Percentiles rank a stretch among this genome's conserved stretches.
Conservation (phyloP, 257 asterid genomes). For the Plectranthus barbatus region DNA sequence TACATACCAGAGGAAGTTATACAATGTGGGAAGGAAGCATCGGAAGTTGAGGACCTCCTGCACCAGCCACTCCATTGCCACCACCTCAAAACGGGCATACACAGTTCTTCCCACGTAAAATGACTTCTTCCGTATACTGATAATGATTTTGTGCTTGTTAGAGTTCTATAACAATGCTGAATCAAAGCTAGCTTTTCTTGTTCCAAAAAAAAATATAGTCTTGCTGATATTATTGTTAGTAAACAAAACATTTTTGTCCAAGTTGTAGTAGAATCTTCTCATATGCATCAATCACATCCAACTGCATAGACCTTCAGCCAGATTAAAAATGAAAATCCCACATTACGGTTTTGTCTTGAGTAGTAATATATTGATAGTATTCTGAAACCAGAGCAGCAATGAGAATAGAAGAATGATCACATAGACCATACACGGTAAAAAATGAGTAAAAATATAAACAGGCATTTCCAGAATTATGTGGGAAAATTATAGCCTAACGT, state of each 20-base stretch:
- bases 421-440: neutral
- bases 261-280: neutral
- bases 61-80: slow-evolving; percentile 99
- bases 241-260: neutral
- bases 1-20: slow-evolving; percentile 79
- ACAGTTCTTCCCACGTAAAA: slow-evolving; percentile 48
- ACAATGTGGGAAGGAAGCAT: slow-evolving; percentile 79
- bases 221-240: neutral
- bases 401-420: neutral
- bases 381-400: neutral
- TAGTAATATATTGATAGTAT: too few relatives aligned
- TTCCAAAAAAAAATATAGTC: too few relatives aligned
- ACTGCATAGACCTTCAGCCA: slow-evolving; percentile 4
- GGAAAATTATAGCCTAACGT: neutral
- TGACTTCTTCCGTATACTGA: slow-evolving; percentile 52
- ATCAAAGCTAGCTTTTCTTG: neutral
- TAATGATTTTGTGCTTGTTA: neutral
- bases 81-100: slow-evolving; percentile 74
- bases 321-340: neutral
- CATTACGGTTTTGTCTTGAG: too few relatives aligned
- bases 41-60: slow-evolving; percentile 82
- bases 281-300: neutral
- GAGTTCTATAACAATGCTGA: neutral
- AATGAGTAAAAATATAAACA: neutral
- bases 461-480: neutral